phyloP scores from a whole-genome alignment of 1,284 basidiomycete genomes.

The Irpex sp. region DNA sequence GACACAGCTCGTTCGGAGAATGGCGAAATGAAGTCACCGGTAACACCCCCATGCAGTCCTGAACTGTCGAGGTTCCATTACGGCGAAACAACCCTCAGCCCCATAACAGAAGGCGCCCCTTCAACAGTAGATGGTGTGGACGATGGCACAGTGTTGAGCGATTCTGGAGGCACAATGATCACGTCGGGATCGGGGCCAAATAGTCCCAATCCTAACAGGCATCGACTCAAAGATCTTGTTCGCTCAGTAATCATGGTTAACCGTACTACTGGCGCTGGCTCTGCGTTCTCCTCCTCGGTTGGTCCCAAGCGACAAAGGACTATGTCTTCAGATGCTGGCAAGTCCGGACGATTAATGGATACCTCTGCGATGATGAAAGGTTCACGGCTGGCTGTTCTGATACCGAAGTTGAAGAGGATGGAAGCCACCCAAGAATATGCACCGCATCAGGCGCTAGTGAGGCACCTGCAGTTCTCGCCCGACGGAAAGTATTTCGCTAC shows the following conservation, averaged over 20 bases:
- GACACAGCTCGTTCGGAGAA: constrained; percentile 2
- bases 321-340: constrained; percentile 36
- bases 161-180: constrained; percentile 12
- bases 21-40: constrained; percentile 14
- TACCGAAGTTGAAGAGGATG: constrained; percentile 55
- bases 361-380: constrained; percentile 41
- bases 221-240: constrained; percentile 40
- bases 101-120: constrained; percentile 14
- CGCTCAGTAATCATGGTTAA: constrained; percentile 44
- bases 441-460: constrained; percentile 62
- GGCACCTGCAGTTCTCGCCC: constrained; percentile 70
- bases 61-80: constrained; percentile 17
- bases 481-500: constrained; percentile 69
- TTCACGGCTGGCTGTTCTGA: constrained; percentile 52
- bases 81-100: constrained; percentile 4
- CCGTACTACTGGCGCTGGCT: constrained; percentile 30
- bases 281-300: constrained; percentile 19
- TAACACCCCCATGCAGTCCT: constrained; percentile 18
- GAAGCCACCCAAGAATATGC: constrained; percentile 57
- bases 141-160: constrained; percentile 18
- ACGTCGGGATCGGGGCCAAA: constrained; percentile 11
- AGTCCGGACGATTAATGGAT: constrained; percentile 16
- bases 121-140: constrained; percentile 19
- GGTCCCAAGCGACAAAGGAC: constrained; percentile 38
- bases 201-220: constrained; percentile 20